phyloP scores from a whole-genome alignment of 495 filamentous ascomycete species.

The Tuber microsphaerosporum region DNA sequence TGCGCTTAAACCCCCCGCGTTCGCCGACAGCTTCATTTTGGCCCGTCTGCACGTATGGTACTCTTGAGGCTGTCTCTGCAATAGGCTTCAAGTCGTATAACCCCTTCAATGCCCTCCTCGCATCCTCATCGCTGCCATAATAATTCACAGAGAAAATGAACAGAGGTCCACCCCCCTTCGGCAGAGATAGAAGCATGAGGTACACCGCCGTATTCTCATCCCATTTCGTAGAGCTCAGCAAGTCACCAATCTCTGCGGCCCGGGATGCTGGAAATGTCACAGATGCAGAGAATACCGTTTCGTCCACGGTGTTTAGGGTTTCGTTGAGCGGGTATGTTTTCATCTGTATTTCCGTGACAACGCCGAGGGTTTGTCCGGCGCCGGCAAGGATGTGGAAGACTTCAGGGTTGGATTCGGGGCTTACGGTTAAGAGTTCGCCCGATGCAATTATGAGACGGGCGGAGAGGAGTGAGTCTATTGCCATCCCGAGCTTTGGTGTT shows the following conservation, averaged over 20 bases:
- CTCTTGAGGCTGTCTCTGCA: background rate
- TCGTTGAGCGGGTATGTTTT: slow-evolving; percentile 9
- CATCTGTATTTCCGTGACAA: slow-evolving; percentile 42
- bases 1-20: background rate
- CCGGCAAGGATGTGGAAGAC: slow-evolving; percentile 48
- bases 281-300: background rate
- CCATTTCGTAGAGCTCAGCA: background rate
- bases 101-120: background rate
- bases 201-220: background rate
- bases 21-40: background rate
- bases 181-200: background rate
- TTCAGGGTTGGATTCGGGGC: slow-evolving; percentile 43
- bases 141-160: background rate
- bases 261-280: background rate
- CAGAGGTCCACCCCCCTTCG: background rate
- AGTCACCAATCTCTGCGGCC: background rate
- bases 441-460: slow-evolving; percentile 41
- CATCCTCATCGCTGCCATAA: background rate
- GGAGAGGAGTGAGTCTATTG: slow-evolving; percentile 42
- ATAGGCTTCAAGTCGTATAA: background rate
- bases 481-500: slow-evolving; percentile 43
- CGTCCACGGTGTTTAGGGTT: background rate
- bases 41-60: background rate
- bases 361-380: slow-evolving; percentile 50
- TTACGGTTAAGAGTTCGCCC: slow-evolving; percentile 42